These are phyloP conservation scores for Linanthus parryae DNA, from an alignment of 148 eudicot genomes.

Conservation along the genomic window DNA sequence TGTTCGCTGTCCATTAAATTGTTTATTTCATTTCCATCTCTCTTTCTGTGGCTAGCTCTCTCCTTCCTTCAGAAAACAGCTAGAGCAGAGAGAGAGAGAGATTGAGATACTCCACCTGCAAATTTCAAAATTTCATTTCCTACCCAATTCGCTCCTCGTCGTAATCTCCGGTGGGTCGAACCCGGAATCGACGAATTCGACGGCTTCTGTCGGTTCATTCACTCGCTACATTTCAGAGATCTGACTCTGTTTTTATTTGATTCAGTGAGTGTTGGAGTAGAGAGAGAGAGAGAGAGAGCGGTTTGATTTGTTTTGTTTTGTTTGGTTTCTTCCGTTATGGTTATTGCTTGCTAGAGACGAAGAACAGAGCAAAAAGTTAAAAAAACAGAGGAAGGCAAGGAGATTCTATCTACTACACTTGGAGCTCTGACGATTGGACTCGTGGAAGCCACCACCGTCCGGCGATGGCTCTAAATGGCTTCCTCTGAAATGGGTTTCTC, in stretches of 20 bases:
- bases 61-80: background rate
- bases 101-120: background rate
- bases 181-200: background rate
- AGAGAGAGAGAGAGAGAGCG: constrained; percentile 5
- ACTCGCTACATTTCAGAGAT: background rate
- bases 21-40: constrained; percentile 2
- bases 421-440: too few relatives aligned
- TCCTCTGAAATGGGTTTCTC: constrained; percentile 3
- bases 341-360: too few relatives aligned
- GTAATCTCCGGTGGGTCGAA: constrained; percentile 1
- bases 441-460: too few relatives aligned
- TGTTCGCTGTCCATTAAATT: constrained; percentile 25
- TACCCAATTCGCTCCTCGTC: background rate
- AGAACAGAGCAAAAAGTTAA: too few relatives aligned
- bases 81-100: constrained; percentile 4
- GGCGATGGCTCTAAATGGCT: constrained; percentile 2
- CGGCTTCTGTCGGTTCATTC: background rate
- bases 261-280: too few relatives aligned
- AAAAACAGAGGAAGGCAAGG: too few relatives aligned
- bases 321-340: background rate
- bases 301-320: background rate
- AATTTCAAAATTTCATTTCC: background rate
- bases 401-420: too few relatives aligned
- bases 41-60: constrained; percentile 2
- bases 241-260: too few relatives aligned